Evolutionary conservation across 148 eudicot species (phyloP), one percentile per base, ranked within the genome.

Genomic region (Tetragonia tetragonoides): DNA sequence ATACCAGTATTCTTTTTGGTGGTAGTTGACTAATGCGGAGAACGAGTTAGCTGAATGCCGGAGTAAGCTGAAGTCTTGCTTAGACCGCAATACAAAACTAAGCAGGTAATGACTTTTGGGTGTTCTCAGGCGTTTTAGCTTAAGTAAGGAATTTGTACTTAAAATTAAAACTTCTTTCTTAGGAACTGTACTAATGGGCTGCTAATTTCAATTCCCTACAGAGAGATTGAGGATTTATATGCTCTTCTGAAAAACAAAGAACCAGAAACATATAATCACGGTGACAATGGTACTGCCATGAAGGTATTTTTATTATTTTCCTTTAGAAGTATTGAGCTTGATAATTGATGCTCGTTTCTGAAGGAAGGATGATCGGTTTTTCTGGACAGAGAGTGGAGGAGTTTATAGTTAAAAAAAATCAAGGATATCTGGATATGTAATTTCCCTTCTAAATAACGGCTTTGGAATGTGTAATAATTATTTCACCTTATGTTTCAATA

Each of bases 211-310:
- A 75, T 78, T 9, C 81, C 44, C 56, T 85, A 71, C 92, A 94
- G 98, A 77, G 94, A 92, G 79, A 71, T 94, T 66, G 86, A 87
- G 68, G 88, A 87, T 73, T 82, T 92, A 47, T 88, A 68, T 59
- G 87, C 84, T 78, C 77, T 81, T 70, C 75, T 85, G 53, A 84
- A 74, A 77, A 68, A 70, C 75, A 77, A 75, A 18, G 80, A 83
- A 39, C 51, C 75, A 64, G 80, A 80, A 57, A 38, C 70, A 11
- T 74, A 75, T 75, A 85, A 76, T 68, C 68, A 77, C 75, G 83
- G 78, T 42, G 37, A 75, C 74, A 76, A 57, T 77, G 66, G 65
- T 82, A 88, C 85, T 77, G 78, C 84, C 64, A 54, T 78, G 60
- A 89, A 94, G 93, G 98, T 94, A 84, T 49, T 9, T 17, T 40